These are phyloP conservation scores for Daldinia bambusicola DNA, from an alignment of 495 filamentous ascomycete species.

Conservation along the genomic window DNA sequence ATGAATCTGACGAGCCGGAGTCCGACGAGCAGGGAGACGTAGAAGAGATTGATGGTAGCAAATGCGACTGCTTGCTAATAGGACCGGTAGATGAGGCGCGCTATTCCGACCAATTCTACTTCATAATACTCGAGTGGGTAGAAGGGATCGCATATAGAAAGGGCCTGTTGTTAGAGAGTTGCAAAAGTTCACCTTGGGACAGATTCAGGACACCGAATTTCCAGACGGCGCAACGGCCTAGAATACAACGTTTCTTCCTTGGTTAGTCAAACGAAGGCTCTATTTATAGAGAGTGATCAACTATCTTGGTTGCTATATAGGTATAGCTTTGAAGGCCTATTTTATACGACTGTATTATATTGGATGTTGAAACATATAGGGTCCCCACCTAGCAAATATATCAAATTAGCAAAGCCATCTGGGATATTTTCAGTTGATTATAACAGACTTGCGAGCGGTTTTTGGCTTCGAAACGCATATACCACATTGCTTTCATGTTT, in stretches of 20 bases:
- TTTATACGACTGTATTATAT: no score
- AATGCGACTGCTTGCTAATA: background rate
- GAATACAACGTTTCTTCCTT: background rate
- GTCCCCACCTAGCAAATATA: no score
- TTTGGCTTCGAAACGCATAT: no score
- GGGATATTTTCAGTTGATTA: no score
- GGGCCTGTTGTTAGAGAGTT: background rate
- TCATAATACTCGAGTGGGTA: background rate
- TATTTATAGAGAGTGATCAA: no score
- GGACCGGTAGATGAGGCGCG: background rate
- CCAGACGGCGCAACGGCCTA: background rate
- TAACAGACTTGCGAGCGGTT: no score
- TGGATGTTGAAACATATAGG: no score
- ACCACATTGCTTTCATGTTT: no score
- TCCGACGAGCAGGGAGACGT: background rate
- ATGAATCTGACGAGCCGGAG: background rate
- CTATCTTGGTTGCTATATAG: no score
- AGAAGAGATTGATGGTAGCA: background rate
- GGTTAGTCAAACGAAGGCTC: background rate
- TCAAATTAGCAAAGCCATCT: no score
- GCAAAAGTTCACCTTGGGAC: background rate
- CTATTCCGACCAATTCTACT: background rate
- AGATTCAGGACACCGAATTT: background rate
- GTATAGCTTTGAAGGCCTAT: no score
- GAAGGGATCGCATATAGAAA: background rate